Conservation (phyloP, 495 filamentous ascomycete genomes). For the Stereocaulon alpinum region DNA sequence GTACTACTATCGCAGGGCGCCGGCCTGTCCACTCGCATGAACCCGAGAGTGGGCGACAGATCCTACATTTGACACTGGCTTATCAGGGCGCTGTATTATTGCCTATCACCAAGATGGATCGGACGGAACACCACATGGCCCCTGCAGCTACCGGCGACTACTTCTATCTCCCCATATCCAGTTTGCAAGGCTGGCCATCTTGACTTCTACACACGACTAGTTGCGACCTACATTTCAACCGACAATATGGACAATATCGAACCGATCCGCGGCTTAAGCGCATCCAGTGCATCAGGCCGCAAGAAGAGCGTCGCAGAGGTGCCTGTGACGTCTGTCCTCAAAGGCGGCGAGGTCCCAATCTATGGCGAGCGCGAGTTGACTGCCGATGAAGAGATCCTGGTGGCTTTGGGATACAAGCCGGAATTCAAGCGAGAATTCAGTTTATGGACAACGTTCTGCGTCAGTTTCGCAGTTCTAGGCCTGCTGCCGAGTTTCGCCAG, state of each 20-base stretch:
- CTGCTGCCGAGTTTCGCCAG: constrained; percentile 65
- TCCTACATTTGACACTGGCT: background rate
- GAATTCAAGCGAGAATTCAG: constrained; percentile 77
- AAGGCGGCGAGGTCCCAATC: constrained; percentile 51
- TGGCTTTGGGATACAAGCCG: constrained; percentile 64
- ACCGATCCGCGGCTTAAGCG: background rate
- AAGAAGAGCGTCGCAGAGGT: constrained; percentile 34
- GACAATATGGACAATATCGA: background rate
- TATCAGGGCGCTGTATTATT: background rate
- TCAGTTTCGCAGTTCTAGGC: constrained; percentile 67
- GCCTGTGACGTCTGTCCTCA: constrained; percentile 59
- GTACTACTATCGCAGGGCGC: background rate
- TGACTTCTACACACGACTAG: background rate
- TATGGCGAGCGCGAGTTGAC: constrained; percentile 35
- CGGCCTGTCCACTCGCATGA: background rate
- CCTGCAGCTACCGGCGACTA: background rate
- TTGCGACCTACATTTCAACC: background rate
- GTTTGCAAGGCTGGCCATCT: background rate
- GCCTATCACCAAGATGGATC: constrained; percentile 3
- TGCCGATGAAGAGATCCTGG: constrained; percentile 59
- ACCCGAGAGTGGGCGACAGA: background rate
- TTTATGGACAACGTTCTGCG: constrained; percentile 75
- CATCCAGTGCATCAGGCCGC: constrained; percentile 2
- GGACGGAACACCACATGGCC: background rate
- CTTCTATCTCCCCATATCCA: constrained; percentile 4